Evolutionary conservation across 2,329 filamentous ascomycete species (phyloP).

Genomic region (Penicillium capsulatum): DNA sequence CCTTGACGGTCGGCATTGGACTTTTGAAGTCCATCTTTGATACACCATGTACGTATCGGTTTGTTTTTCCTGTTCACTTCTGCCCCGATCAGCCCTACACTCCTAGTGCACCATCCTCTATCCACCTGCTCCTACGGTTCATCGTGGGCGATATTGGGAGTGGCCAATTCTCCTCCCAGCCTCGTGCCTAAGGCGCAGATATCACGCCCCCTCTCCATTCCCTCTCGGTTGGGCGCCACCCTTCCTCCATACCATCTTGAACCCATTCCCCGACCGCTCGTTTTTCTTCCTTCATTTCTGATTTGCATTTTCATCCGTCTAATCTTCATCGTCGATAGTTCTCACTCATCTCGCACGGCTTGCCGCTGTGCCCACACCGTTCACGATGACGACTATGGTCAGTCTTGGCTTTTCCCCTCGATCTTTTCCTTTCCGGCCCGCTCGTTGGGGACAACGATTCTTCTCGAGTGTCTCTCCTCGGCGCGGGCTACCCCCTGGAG

Average conservation of each 20-base stretch:
- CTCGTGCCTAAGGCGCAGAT: constrained; percentile 19
- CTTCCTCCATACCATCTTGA: neutral
- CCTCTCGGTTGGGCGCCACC: constrained; percentile 2
- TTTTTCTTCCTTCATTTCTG: constrained; percentile 13
- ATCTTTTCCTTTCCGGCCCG: neutral
- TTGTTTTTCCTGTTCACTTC: neutral
- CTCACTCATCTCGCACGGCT: constrained; percentile 24
- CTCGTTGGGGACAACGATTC: neutral
- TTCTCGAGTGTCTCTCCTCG: no score
- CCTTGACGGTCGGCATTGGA: constrained; percentile 19
- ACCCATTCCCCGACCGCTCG: no score
- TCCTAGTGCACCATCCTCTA: neutral
- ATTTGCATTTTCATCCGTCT: constrained; percentile 6
- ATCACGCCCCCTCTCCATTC: constrained; percentile 15
- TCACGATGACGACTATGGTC: constrained; percentile 40
- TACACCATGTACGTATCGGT: neutral
- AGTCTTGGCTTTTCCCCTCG: constrained; percentile 14
- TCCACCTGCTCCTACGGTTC: neutral
- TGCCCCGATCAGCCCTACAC: neutral
- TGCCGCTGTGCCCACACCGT: constrained; percentile 26
- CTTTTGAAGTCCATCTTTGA: constrained; percentile 10
- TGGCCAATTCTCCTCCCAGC: constrained; percentile 14
- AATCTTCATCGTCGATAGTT: constrained; percentile 8
- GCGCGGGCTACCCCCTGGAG: neutral
- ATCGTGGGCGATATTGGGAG: neutral